These are phyloP conservation scores for Eruca vesicaria DNA, from an alignment of 441 rosid genomes.

Conservation along the genomic window DNA sequence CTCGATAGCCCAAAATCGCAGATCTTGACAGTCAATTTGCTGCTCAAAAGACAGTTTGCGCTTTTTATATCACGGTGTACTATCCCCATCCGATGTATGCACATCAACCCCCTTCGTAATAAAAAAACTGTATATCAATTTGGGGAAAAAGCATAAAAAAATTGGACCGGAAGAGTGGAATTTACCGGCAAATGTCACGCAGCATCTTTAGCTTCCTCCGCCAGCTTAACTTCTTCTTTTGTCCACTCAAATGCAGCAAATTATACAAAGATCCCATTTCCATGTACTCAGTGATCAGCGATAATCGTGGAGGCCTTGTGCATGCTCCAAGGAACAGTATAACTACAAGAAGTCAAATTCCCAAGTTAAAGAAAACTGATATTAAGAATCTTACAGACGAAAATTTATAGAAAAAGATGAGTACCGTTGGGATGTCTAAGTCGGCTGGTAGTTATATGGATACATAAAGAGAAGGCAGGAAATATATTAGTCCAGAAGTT, in stretches of 20 bases:
- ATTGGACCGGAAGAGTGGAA: background rate
- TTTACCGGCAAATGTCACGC: constrained; percentile 96
- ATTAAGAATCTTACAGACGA: background rate
- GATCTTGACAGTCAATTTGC: constrained; percentile 81
- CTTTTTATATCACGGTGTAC: constrained; percentile 93
- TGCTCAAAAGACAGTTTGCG: constrained; percentile 89
- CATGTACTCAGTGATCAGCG: constrained; percentile 97
- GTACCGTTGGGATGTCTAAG: constrained; percentile 98
- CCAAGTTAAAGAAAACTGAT: background rate
- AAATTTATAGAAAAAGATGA: constrained; percentile 28
- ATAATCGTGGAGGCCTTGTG: constrained; percentile 86
- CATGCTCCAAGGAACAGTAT: constrained; percentile 98
- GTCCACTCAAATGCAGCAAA: constrained; percentile 89
- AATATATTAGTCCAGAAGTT: constrained; percentile 21
- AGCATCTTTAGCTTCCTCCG: constrained; percentile 87
- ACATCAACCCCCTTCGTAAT: constrained; percentile 78
- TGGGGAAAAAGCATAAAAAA: background rate
- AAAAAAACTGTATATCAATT: background rate
- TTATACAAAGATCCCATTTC: constrained; percentile 92
- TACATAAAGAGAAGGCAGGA: constrained; percentile 28
- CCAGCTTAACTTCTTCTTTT: constrained; percentile 91
- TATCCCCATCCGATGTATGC: constrained; percentile 94
- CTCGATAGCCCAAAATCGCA: constrained; percentile 96
- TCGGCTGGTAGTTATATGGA: constrained; percentile 60
- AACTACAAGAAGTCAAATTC: constrained; percentile 52